phyloP scores from a whole-genome alignment of 2,329 filamentous ascomycete genomes.

The Phialophora tarda region DNA sequence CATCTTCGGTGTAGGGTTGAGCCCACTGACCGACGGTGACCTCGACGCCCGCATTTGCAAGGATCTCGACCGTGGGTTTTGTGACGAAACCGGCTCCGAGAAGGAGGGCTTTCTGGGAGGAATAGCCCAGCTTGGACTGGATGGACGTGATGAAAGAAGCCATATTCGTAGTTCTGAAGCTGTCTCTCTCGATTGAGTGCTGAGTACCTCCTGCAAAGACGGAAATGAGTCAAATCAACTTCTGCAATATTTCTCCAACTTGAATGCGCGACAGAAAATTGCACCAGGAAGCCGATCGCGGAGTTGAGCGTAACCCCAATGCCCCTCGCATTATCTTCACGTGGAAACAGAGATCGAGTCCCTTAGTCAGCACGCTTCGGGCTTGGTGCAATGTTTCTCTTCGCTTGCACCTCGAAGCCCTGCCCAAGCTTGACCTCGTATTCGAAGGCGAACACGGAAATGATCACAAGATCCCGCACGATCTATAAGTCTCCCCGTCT shows the following conservation, averaged over 20 bases:
- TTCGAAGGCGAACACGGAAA: background rate
- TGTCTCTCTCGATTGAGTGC: background rate
- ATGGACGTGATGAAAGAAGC: constrained; percentile 31
- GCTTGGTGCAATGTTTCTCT: background rate
- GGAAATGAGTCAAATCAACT: constrained; percentile 23
- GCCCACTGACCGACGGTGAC: constrained; percentile 67
- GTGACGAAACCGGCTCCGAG: constrained; percentile 54
- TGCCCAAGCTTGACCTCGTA: background rate
- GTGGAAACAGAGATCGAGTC: background rate
- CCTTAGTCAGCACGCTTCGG: background rate
- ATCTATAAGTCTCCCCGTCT: background rate
- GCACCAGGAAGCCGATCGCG: constrained; percentile 20
- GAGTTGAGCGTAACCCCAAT: constrained; percentile 20
- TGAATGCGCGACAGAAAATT: constrained; percentile 21
- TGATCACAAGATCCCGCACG: background rate
- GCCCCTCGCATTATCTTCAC: constrained; percentile 12
- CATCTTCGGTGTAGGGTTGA: background rate
- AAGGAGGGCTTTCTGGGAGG: constrained; percentile 36
- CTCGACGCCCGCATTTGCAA: constrained; percentile 63
- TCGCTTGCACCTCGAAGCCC: background rate
- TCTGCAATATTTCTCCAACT: constrained; percentile 12
- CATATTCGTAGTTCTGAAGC: constrained; percentile 20
- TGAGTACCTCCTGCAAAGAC: background rate
- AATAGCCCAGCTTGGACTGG: constrained; percentile 35
- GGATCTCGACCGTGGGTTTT: constrained; percentile 68